These are phyloP conservation scores for Populus simonii DNA, from an alignment of 345 rosid genomes.

Conservation along the genomic window DNA sequence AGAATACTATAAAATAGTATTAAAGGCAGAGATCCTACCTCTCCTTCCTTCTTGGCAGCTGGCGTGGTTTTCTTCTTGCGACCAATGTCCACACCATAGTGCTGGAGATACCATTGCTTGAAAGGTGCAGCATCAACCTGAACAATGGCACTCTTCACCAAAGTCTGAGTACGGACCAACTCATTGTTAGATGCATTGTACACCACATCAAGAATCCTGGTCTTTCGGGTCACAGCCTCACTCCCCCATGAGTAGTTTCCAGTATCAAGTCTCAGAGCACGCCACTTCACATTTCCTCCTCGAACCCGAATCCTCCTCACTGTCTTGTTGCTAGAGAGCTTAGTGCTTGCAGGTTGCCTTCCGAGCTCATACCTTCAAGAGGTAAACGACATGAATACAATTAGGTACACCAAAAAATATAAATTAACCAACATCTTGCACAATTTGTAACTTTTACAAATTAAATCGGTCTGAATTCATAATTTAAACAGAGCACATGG, in stretches of 20 bases:
- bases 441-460: no score
- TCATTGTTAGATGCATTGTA: conserved; percentile 35
- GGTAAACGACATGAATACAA: not conserved
- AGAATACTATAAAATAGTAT: not conserved
- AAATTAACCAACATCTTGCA: not conserved
- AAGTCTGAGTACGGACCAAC: conserved; percentile 30
- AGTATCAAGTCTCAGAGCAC: conserved; percentile 33
- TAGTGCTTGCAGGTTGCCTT: conserved; percentile 31
- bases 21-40: conserved; percentile 5
- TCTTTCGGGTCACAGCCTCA: conserved; percentile 31
- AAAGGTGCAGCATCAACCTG: conserved; percentile 36
- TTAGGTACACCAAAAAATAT: not conserved
- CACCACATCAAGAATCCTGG: conserved; percentile 32
- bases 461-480: not conserved
- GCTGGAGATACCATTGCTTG: conserved; percentile 35
- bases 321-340: conserved; percentile 32
- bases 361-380: conserved; percentile 28
- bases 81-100: conserved; percentile 30
- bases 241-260: conserved; percentile 37
- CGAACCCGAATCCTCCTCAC: conserved; percentile 31
- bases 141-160: conserved; percentile 29
- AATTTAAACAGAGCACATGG: not conserved
- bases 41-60: conserved; percentile 29
- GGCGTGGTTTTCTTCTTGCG: conserved; percentile 25
- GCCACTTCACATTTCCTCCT: conserved; percentile 36